These are phyloP conservation scores for Neoarthrinium moseri DNA, from an alignment of 2,329 filamentous ascomycete genomes.

Conservation along the genomic window DNA sequence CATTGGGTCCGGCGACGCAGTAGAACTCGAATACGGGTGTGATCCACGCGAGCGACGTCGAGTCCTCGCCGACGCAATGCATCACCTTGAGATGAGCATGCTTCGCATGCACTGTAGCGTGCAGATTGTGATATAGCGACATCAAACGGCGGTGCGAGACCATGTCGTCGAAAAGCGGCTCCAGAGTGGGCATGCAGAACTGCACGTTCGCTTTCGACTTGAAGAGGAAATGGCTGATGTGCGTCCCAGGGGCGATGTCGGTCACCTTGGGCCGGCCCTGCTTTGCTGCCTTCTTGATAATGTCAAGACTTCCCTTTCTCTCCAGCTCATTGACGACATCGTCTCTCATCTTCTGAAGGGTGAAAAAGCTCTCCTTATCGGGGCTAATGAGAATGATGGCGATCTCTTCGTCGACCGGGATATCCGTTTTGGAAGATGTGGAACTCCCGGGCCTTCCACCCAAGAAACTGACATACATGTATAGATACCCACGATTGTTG, in stretches of 20 bases:
- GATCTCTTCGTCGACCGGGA: conserved; percentile 69
- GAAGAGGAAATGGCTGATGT: conserved; percentile 89
- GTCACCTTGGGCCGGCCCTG: conserved; percentile 69
- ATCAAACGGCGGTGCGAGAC: conserved; percentile 71
- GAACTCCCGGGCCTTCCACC: conserved; percentile 53
- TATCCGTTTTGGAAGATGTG: conserved; percentile 50
- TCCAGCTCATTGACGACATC: conserved; percentile 67
- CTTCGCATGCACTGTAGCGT: conserved; percentile 80
- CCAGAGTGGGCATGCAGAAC: conserved; percentile 85
- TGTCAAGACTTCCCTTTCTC: conserved; percentile 70
- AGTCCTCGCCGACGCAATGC: conserved; percentile 72
- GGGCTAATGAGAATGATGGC: conserved; percentile 90
- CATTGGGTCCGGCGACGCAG: conserved; percentile 80
- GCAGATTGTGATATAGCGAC: conserved; percentile 80
- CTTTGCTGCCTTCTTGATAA: conserved; percentile 70
- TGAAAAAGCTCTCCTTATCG: conserved; percentile 91
- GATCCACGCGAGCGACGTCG: conserved; percentile 83
- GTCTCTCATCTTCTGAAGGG: conserved; percentile 72
- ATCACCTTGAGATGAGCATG: conserved; percentile 84
- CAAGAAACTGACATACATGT: conserved; percentile 99
- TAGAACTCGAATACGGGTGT: conserved; percentile 93
- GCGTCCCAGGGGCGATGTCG: conserved; percentile 77
- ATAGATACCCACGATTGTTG: conserved; percentile 93
- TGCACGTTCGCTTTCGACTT: conserved; percentile 94
- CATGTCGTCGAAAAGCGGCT: conserved; percentile 60